A percentile compares a stretch with the other conserved stretches of the same genome.
phyloP scores from a whole-genome alignment of 805 yeast species.

The Yarrowia hollandica region DNA sequence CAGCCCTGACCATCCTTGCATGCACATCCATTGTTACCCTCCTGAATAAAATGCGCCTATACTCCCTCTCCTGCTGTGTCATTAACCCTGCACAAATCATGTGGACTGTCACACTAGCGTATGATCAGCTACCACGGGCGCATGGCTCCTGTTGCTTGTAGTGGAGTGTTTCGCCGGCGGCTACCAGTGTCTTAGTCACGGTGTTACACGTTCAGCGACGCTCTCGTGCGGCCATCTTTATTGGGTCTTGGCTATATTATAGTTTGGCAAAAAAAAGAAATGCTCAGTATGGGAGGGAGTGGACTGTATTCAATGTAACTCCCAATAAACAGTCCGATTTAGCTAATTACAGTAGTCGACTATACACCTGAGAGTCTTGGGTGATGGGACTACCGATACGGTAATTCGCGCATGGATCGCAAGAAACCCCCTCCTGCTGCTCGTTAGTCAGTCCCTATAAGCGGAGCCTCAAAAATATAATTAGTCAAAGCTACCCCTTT shows the following conservation, averaged over 20 bases:
- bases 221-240: constrained; percentile 21
- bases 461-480: no score
- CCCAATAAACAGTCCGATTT: no score
- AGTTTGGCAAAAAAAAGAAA: not conserved
- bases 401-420: no score
- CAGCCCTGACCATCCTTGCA: constrained; percentile 27
- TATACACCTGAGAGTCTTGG: no score
- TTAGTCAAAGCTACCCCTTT: constrained; percentile 10
- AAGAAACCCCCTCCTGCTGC: no score
- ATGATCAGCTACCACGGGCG: not conserved
- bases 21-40: not conserved
- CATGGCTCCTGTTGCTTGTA: not conserved
- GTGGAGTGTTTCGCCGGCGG: not conserved
- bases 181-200: constrained; percentile 5
- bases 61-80: not conserved
- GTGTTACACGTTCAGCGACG: not conserved
- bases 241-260: constrained; percentile 23
- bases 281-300: no score
- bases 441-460: no score
- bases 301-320: not conserved
- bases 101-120: constrained; percentile 4
- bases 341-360: no score
- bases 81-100: not conserved
- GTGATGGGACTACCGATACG: no score
- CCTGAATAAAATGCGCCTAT: not conserved